These are phyloP conservation scores for Bromus sterilis DNA, from an alignment of 176 grass and related monocot species.

Conservation along the genomic window DNA sequence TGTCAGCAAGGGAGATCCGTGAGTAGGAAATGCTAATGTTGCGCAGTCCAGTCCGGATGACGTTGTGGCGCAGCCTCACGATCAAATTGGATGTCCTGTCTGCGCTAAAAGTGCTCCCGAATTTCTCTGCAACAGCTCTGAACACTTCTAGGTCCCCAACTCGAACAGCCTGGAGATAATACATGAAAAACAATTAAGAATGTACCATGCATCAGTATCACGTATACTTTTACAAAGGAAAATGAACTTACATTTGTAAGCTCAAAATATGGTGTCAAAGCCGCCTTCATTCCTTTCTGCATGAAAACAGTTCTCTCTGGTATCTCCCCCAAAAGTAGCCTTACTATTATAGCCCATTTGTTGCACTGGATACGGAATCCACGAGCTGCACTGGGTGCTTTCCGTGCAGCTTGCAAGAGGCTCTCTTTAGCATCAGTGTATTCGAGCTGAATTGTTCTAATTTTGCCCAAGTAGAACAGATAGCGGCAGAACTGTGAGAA, in stretches of 20 bases:
- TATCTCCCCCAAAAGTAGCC: slow-evolving; percentile 70
- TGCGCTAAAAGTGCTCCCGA: slow-evolving; percentile 55
- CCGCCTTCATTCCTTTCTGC: slow-evolving; percentile 85
- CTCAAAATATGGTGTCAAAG: slow-evolving; percentile 74
- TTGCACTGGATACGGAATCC: slow-evolving; percentile 79
- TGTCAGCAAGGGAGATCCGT: slow-evolving; percentile 73
- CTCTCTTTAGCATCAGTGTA: slow-evolving; percentile 92
- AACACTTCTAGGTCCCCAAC: slow-evolving; percentile 84
- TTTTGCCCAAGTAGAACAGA: slow-evolving; percentile 85
- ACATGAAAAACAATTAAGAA: slow-evolving; percentile 4
- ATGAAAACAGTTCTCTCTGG: slow-evolving; percentile 82
- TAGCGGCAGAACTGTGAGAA: slow-evolving; percentile 71
- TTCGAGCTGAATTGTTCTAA: slow-evolving; percentile 87
- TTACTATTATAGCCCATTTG: slow-evolving; percentile 80
- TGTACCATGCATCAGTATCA: not conserved
- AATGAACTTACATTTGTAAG: slow-evolving; percentile 63
- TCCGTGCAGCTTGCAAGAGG: slow-evolving; percentile 80
- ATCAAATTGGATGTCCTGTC: slow-evolving; percentile 73
- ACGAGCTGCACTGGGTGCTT: slow-evolving; percentile 59
- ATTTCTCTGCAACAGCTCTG: slow-evolving; percentile 67
- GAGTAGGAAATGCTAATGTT: slow-evolving; percentile 85
- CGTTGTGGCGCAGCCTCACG: slow-evolving; percentile 73
- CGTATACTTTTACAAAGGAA: not conserved
- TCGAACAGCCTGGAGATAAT: slow-evolving; percentile 55
- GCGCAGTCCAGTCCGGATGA: slow-evolving; percentile 78